These are phyloP conservation scores for Xylariaceae sp. DNA, from an alignment of 2,329 filamentous ascomycete species.

Conservation along the genomic window DNA sequence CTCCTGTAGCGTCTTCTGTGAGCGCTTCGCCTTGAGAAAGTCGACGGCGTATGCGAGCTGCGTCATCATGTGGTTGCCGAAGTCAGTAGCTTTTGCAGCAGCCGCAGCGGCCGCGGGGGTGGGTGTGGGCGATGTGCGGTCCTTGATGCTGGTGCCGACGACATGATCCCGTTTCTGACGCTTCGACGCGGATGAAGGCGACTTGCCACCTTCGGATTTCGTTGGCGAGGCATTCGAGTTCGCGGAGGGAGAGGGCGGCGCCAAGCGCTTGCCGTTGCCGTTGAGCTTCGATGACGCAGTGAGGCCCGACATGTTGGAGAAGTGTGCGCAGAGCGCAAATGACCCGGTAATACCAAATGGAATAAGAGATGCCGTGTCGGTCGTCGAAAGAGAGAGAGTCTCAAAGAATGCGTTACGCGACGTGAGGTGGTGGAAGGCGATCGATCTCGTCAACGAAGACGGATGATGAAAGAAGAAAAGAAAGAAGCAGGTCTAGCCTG, in stretches of 20 bases:
- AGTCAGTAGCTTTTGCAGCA: conserved; percentile 59
- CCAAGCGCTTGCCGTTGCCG: conserved; percentile 46
- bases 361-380: no score
- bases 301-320: conserved; percentile 58
- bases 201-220: conserved; percentile 16
- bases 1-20: conserved; percentile 66
- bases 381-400: no score
- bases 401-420: not conserved
- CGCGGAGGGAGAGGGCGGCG: conserved; percentile 59
- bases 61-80: conserved; percentile 76
- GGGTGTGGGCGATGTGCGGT: conserved; percentile 25
- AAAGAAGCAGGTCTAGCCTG: no score
- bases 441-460: conserved; percentile 17
- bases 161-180: conserved; percentile 54
- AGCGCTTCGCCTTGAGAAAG: conserved; percentile 68
- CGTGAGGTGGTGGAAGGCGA: conserved; percentile 4
- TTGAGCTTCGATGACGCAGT: conserved; percentile 60
- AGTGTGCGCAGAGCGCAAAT: no score
- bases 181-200: conserved; percentile 37
- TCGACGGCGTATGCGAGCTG: conserved; percentile 85
- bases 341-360: no score
- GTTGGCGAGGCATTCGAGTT: conserved; percentile 53
- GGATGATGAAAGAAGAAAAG: conserved; percentile 17
- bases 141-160: conserved; percentile 17
- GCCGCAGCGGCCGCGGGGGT: conserved; percentile 34